phyloP scores from a whole-genome alignment of 257 asterid species.

The Agastache rugosa region DNA sequence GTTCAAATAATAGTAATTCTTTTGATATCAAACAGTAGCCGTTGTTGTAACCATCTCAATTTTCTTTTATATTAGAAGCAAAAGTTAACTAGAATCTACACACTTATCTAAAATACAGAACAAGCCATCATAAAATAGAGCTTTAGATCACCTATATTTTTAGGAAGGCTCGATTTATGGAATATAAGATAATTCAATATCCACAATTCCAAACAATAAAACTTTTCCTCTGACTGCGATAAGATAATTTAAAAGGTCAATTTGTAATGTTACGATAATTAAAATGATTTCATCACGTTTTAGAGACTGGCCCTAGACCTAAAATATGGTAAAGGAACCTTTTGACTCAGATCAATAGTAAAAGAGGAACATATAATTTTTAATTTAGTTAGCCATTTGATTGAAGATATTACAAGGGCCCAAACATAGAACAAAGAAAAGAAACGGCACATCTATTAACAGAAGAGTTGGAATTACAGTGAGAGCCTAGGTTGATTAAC shows the following conservation, averaged over 20 bases:
- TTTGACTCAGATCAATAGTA: background rate
- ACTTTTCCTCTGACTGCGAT: background rate
- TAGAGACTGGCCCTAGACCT: background rate
- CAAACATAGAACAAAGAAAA: background rate
- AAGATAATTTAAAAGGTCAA: background rate
- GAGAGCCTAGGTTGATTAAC: constrained; percentile 29
- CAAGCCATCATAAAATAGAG: no score
- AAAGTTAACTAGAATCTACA: no score
- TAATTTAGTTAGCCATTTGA: background rate
- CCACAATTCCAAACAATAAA: background rate
- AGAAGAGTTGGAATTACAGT: background rate
- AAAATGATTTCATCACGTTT: background rate
- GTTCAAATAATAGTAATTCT: no score
- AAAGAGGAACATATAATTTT: background rate
- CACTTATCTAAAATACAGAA: no score
- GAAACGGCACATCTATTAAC: background rate
- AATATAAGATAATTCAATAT: background rate
- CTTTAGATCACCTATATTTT: no score
- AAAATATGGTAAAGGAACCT: background rate
- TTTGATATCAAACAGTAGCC: no score
- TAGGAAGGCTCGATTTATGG: no score
- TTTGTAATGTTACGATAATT: background rate
- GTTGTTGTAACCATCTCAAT: no score
- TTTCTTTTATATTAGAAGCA: no score
- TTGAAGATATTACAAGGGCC: background rate